Evolutionary conservation across 495 filamentous ascomycete species (phyloP), one percentile per base, ranked within the genome.

Genomic region (Aspergillus incahuasiensis): DNA sequence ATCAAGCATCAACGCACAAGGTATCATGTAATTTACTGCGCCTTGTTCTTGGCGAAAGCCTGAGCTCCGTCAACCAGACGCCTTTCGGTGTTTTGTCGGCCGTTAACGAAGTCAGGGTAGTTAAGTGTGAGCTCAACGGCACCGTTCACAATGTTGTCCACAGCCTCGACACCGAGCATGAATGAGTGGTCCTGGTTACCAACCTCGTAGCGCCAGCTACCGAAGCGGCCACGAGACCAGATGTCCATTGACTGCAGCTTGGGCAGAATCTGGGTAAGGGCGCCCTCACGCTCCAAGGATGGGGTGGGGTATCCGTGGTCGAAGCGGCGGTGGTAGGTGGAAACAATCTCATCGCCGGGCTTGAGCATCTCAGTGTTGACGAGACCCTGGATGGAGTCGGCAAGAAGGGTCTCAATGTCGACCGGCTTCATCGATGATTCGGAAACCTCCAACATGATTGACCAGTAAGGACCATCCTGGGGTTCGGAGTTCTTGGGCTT

Each of bases 231-330:
- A 72, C 94, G 90, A 19, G 91, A 96, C 81, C 84, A 88, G 76
- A 99, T 99, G 73, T 85, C 91, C 78, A 87, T 85, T 55, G 80
- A 86, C 77, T 96, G 87, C 41, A 99, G 85, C 74, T 87, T 89
- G 67, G 94, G 94, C 28, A 97, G 88, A 45, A 99, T 83, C 74
- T 96, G 72, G 75, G 86, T 95, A 57, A 99, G 83, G 38, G 92
- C 91, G 63, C 88, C 91, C 68, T 99, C 95, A 75, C 94, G 88
- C 82, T 97, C 94, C 43, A 99, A 83, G 38, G 86, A 79, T 13
- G 94, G 94, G 22, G 92, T 99, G 57, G 94, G 94, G 82, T 99
- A 99, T 62, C 94, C 94, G 79, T 97, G 95, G 73, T 99, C 91
- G 78, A 97, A 99, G 77, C 87, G 85, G 75, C 94, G 91, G 82